phyloP scores from a whole-genome alignment of 2,329 filamentous ascomycete species.

The Sporothrix brasiliensis region DNA sequence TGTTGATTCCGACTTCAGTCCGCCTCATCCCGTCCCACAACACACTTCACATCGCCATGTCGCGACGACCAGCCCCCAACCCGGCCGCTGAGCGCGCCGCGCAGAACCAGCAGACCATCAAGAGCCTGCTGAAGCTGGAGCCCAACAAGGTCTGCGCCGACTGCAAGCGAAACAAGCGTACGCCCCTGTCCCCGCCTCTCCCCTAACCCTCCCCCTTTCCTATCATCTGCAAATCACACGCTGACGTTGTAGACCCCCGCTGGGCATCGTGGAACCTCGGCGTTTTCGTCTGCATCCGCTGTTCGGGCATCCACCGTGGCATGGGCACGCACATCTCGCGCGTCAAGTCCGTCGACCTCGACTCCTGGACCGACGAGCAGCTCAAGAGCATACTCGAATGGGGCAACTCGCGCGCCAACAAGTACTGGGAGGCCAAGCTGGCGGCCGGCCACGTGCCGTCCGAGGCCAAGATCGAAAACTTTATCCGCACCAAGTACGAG shows the following conservation, averaged over 20 bases:
- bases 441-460: slow-evolving; percentile 89
- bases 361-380: slow-evolving; percentile 98
- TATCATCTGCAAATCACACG: not conserved
- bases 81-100: slow-evolving; percentile 84
- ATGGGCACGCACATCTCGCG: slow-evolving; percentile 99
- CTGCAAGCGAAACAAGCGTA: slow-evolving; percentile 98
- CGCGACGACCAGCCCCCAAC: slow-evolving; percentile 72
- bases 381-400: slow-evolving; percentile 89
- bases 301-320: slow-evolving; percentile 95
- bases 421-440: slow-evolving; percentile 97
- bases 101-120: slow-evolving; percentile 91
- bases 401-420: slow-evolving; percentile 96
- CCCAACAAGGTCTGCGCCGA: slow-evolving; percentile 96
- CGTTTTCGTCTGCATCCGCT: slow-evolving; percentile 96
- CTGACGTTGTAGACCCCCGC: slow-evolving; percentile 72
- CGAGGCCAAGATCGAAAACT: slow-evolving; percentile 98
- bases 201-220: not conserved
- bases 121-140: slow-evolving; percentile 91
- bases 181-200: slow-evolving; percentile 43
- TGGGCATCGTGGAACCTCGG: slow-evolving; percentile 99
- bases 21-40: not conserved
- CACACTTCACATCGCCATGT: slow-evolving; percentile 58
- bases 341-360: slow-evolving; percentile 97
- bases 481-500: slow-evolving; percentile 98
- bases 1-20: not conserved